Conservation (phyloP, 805 yeast species). For the Teunomyces pallodes region DNA sequence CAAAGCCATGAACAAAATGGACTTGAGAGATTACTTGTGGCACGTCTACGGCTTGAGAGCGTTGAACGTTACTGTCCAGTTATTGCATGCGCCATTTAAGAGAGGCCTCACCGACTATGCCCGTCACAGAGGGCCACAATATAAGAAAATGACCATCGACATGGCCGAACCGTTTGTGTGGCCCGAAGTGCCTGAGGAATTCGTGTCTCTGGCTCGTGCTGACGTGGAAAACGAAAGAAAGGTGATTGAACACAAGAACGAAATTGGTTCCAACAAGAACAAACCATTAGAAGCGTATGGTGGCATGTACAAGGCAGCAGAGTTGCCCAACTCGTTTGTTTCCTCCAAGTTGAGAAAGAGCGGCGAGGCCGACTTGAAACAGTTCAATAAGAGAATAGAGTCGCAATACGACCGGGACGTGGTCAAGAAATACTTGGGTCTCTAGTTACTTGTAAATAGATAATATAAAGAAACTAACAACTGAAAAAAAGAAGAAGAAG, state of each 20-base stretch:
- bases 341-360: conserved; percentile 22
- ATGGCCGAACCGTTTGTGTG: conserved; percentile 94
- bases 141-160: conserved; percentile 94
- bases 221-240: conserved; percentile 48
- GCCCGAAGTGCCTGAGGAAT: conserved; percentile 62
- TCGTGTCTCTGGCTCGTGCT: conserved; percentile 30
- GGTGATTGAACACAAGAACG: conserved; percentile 50
- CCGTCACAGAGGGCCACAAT: conserved; percentile 75
- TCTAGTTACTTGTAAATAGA: conserved; percentile 12
- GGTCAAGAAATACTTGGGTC: conserved; percentile 29
- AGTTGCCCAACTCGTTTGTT: conserved; percentile 40
- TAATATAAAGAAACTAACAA: background rate
- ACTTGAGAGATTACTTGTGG: conserved; percentile 89
- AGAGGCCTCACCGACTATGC: conserved; percentile 55
- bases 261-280: conserved; percentile 61
- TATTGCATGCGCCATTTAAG: conserved; percentile 67
- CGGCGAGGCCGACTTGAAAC: conserved; percentile 19
- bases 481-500: background rate
- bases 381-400: conserved; percentile 20
- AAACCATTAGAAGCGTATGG: conserved; percentile 73
- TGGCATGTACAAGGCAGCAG: conserved; percentile 57
- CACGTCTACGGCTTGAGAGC: conserved; percentile 89
- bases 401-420: conserved; percentile 26
- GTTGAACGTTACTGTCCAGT: conserved; percentile 80
- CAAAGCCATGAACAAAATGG: conserved; percentile 87